These are phyloP conservation scores for Amphicarpaea edgeworthii DNA, from an alignment of 306 rosid species.

Conservation along the genomic window DNA sequence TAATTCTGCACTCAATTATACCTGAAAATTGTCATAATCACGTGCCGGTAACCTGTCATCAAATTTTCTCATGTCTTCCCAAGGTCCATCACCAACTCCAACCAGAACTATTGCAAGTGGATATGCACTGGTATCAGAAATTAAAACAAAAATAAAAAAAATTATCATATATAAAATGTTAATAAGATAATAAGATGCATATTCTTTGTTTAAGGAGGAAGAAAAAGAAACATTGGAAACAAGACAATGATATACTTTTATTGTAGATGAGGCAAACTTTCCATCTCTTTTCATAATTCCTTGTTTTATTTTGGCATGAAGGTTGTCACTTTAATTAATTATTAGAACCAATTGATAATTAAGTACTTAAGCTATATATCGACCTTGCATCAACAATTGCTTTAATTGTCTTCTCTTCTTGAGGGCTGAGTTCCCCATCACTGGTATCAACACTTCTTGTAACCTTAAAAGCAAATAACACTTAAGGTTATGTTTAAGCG, in stretches of 20 bases:
- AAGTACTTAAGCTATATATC: not conserved
- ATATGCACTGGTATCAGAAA: conserved; percentile 60
- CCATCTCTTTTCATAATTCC: not conserved
- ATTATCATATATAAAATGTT: not conserved
- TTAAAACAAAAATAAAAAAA: conserved; percentile 17
- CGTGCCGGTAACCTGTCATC: conserved; percentile 90
- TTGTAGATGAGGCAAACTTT: not conserved
- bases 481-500: no score
- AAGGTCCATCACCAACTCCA: conserved; percentile 98
- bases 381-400: conserved; percentile 92
- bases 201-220: not conserved
- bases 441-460: conserved; percentile 69
- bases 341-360: not conserved
- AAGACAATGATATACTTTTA: not conserved
- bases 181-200: conserved; percentile 20
- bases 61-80: conserved; percentile 94
- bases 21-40: conserved; percentile 92
- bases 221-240: conserved; percentile 10
- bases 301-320: not conserved
- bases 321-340: not conserved
- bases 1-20: not conserved
- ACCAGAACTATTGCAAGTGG: conserved; percentile 85
- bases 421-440: conserved; percentile 75
- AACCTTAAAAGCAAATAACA: conserved; percentile 63
- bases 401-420: conserved; percentile 81